Evolutionary conservation across 139 green algal species (phyloP), one percentile per base, ranked within the genome.

Genomic region (Gonium pectorale): DNA sequence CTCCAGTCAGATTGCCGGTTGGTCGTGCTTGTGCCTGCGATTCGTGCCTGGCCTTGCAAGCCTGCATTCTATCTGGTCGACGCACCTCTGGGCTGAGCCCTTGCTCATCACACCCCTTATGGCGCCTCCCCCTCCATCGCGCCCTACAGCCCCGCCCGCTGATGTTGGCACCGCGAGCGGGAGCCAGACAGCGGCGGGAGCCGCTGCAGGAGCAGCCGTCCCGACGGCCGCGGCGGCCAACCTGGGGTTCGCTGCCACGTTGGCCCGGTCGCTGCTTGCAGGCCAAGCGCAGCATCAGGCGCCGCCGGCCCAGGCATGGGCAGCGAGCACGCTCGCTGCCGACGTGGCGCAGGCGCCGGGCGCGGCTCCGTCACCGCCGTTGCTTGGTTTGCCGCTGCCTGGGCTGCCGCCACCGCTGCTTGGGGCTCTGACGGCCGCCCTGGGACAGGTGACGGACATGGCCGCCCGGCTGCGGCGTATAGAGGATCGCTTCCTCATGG

Each of bases 201-300:
- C n/a, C n/a, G n/a, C n/a, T n/a, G n/a, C n/a, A n/a, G n/a, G n/a
- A n/a, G n/a, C 67, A 11, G 67, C 67, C 1, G 26, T 56, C 3
- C 38, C 67, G 3, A 37, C 67, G 41, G 59, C 56, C 0, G 77
- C 77, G 5, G 51, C 37, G 17, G 77, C 77, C 7, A 83, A 83
- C 43, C 62, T 83, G 2, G 43, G 62, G 6, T 31, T 83, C 5
- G 77, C 77, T 3, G 77, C 77, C 2, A 46, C 60, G 5, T 62
- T 83, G 31, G 77, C 77, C 4, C 41, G 77, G 22, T 83, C 77
- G 7, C 60, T 83, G 8, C 63, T 83, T 4, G 13, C 33, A 4
- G 41, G 59, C 3, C 41, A 69, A 33, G 1, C 13, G 26, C 67
- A 75, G 35, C 4, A 29, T 51, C 33, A 49, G 31, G 11, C 35